Percentiles rank a stretch among this genome's conserved stretches.
Evolutionary conservation across 2,329 filamentous ascomycete genomes (phyloP).

Genomic region (Mycosphaerelloides madeirae): DNA sequence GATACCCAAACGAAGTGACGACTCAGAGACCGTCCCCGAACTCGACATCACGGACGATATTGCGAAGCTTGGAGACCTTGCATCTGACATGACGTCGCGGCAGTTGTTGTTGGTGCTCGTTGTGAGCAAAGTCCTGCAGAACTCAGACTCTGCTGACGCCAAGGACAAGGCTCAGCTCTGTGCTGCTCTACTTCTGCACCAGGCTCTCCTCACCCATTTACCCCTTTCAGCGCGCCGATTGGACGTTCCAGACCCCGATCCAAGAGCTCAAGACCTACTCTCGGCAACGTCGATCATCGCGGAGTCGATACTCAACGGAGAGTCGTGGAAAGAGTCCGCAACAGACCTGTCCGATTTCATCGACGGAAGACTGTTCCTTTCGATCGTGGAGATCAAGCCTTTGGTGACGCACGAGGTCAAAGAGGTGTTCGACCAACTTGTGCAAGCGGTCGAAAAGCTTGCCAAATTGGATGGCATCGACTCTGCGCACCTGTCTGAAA

Average conservation of each 20-base stretch:
- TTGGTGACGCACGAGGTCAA: constrained; percentile 15
- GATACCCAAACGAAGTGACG: too few relatives aligned
- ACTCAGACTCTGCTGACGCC: constrained; percentile 4
- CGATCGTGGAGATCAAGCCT: constrained; percentile 14
- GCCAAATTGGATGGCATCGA: constrained; percentile 3
- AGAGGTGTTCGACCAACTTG: constrained; percentile 20
- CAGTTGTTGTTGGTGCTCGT: constrained; percentile 25
- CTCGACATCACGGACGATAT: constrained; percentile 16
- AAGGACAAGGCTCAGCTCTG: constrained; percentile 12
- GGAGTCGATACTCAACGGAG: constrained; percentile 34
- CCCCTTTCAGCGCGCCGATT: constrained; percentile 29
- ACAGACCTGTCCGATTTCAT: constrained; percentile 53
- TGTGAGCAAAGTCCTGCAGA: constrained; percentile 17
- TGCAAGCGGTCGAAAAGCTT: constrained; percentile 19
- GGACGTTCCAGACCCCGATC: constrained; percentile 6
- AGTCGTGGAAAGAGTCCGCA: constrained; percentile 25
- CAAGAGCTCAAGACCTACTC: constrained; percentile 19
- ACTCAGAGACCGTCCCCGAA: constrained; percentile 1
- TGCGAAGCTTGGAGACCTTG: constrained; percentile 12
- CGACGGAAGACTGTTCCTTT: constrained; percentile 49
- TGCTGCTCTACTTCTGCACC: constrained; percentile 27
- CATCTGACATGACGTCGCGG: constrained; percentile 21
- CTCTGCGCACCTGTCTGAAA: background rate
- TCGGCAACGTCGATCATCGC: constrained; percentile 36
- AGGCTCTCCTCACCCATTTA: constrained; percentile 27